Evolutionary conservation across 192 early-diverging fungal species (phyloP).

Genomic region (Funneliformis geosporum): DNA sequence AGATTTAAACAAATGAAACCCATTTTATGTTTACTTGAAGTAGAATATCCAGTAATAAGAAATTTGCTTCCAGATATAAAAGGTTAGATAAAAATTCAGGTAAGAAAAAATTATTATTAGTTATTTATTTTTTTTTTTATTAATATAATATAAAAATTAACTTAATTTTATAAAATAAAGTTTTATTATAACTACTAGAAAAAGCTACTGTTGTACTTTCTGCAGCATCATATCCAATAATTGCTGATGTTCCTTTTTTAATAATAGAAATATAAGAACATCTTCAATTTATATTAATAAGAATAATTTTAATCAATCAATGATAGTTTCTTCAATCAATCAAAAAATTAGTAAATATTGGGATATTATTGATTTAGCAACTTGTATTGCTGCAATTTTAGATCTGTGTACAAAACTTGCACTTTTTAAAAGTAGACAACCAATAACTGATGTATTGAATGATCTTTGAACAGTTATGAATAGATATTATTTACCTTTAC

Average conservation of each 20-base stretch:
- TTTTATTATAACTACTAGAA: conserved; percentile 1
- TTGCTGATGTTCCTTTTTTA: conserved; percentile 1
- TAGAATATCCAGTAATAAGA: neutral
- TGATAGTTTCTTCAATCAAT: neutral
- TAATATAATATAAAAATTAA: neutral
- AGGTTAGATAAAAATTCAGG: neutral
- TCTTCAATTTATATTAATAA: conserved; percentile 3
- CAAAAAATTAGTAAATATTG: neutral
- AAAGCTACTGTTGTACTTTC: neutral
- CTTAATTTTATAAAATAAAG: neutral
- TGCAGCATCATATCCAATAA: conserved; percentile 6
- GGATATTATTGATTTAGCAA: neutral
- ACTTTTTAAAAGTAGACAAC: conserved; percentile 4
- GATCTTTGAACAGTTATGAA: too few relatives aligned
- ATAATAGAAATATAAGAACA: neutral
- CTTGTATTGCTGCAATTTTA: neutral
- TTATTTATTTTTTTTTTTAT: neutral
- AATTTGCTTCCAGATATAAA: neutral
- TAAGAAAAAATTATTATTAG: neutral
- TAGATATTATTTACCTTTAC: too few relatives aligned
- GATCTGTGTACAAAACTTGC: neutral
- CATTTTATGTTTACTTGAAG: neutral
- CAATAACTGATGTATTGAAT: neutral
- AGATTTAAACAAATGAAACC: conserved; percentile 1
- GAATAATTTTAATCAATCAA: neutral